Evolutionary conservation across 2,329 filamentous ascomycete species (phyloP), one percentile per base, ranked within the genome.

Genomic region (Ceratocystis eucalypticola): DNA sequence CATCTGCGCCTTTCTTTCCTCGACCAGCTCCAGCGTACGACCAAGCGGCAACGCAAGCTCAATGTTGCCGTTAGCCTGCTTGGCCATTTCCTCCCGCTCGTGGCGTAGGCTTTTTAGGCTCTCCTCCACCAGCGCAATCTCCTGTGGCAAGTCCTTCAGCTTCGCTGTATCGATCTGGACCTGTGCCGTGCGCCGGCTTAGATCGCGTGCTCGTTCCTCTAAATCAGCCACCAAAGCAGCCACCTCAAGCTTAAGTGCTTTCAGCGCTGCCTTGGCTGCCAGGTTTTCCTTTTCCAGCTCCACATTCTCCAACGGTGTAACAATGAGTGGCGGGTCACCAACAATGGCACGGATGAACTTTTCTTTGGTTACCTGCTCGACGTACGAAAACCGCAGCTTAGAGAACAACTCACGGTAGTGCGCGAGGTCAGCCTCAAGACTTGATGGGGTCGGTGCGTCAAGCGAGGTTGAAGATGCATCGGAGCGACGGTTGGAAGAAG

Each of bases 281-380:
- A 90, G 78, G 68, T 90, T 86, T 66, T 82, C 79, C 70, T 76
- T 79, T 73, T 94, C 90, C 28, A 96, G 77, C 67, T 87, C 85
- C 61, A 87, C 78, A 73, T 96, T 97, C 73, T 97, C 92, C 71
- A 86, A 83, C 55, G 87, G 84, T 50, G 87, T 87, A 67, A 96
- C 89, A 59, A 97, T 88, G 17, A 92, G 81, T 0, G 93, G 94
- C 62, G 92, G 91, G 69, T 96, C 89, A 69, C 90, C 91, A 17
- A 95, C 91, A 71, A 97, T 95, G 69, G 89, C 87, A 70, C 91
- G 89, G 65, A 99, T 87, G 75, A 96, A 97, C 73, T 96, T 96
- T 75, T 99, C 94, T 77, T 97, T 99, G 57, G 93, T 97, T 69
- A 97, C 91, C 79, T 97, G 94, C 77, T 99, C 94, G 71, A 96